Evolutionary conservation across 345 rosid species (phyloP).

Genomic region (Salix purpurea): DNA sequence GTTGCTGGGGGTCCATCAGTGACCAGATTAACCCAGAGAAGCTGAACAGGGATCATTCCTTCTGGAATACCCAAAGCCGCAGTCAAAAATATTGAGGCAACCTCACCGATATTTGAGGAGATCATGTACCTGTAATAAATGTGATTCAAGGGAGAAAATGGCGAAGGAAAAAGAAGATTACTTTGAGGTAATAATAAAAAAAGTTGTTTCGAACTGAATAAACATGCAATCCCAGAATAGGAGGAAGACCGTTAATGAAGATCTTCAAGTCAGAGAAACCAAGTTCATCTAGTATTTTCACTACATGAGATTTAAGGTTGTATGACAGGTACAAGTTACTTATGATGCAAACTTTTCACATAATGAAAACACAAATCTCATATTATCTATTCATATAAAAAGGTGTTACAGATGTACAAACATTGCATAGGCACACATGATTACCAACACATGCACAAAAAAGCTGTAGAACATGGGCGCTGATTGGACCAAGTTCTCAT

Average conservation of each 20-base stretch:
- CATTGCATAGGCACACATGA: neutral
- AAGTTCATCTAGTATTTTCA: neutral
- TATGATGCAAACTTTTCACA: neutral
- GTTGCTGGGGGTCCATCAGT: slow-evolving; percentile 99
- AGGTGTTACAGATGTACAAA: neutral
- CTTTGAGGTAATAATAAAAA: neutral
- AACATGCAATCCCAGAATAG: neutral
- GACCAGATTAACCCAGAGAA: slow-evolving; percentile 98
- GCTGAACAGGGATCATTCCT: slow-evolving; percentile 98
- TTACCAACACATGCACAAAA: neutral
- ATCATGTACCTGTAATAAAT: slow-evolving; percentile 79
- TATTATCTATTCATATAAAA: neutral
- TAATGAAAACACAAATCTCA: neutral
- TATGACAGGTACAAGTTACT: neutral
- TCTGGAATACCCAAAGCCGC: slow-evolving; percentile 99
- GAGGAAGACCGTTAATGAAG: neutral
- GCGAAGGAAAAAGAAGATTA: neutral
- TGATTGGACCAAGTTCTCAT: neutral
- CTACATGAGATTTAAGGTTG: neutral
- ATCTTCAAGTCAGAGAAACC: neutral
- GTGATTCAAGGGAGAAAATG: neutral
- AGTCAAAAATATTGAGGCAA: slow-evolving; percentile 87
- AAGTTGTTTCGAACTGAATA: neutral
- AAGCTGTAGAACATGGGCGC: neutral
- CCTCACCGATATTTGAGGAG: slow-evolving; percentile 98